Base-by-base conservation (phyloP, 805 yeast species). In the Candida schatavii region DNA sequence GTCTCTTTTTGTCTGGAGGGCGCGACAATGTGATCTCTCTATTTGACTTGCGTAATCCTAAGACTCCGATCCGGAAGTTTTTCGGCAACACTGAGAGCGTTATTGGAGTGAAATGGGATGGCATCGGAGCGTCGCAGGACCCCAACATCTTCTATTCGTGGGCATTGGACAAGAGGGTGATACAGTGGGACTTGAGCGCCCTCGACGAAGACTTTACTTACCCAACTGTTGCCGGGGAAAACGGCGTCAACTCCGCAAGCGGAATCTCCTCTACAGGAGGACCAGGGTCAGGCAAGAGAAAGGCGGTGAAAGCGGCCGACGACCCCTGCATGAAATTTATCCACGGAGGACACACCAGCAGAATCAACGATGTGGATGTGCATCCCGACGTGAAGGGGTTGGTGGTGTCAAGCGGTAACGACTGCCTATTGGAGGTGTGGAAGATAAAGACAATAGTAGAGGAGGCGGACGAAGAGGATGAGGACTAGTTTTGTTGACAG, bases 281-380 rank as follows among this genome's bases (percentile, higher is more conserved):
- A 7, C 22, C 13, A 7, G 39, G 25, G 19, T 27, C 9, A 3
- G 78, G 74, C 42, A 77, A 77, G 44, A 76, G 71, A 40, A 84
- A 75, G 49, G 82, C 77, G 47, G 72, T 74, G 22, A 62, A 50
- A 42, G 49, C 46, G 22, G 77, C 75, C 46, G 78, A 80, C 9
- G 95, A 89, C 48, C 93, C 96, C 4, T 84, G 88, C 57, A 72
- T 88, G 43, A 63, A 66, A 19, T 88, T 87, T 56, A 76, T 87
- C 54, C 96, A 89, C 61, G 96, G 95, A 13, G 96, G 96, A 10
- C 96, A 88, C 63, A 79, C 89, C 2, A 78, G 77, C 37, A 72
- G 81, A 40, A 72, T 88, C 35, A 72, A 80, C 42, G 91, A 83
- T 49, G 66, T 83, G 37, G 80, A 75, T 43, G 78, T 90, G 75